Evolutionary conservation across 208 protist species (phyloP), one percentile per base, ranked within the genome.

Genomic region (Leishmania tarentolae): DNA sequence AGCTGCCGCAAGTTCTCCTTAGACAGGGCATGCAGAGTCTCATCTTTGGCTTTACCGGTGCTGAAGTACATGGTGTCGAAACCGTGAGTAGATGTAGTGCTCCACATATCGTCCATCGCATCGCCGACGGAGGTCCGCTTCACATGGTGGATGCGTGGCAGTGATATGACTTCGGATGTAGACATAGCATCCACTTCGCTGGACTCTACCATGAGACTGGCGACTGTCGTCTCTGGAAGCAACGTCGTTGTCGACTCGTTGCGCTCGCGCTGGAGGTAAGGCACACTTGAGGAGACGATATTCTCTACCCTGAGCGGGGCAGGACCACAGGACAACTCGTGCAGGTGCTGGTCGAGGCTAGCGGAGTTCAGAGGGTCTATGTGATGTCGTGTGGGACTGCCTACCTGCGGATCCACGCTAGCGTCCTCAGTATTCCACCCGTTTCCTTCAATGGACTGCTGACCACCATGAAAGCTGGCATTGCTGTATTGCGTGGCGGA

Each of bases 21-120:
- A 63, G 84, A 91, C 40, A 93, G 83, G 1, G 78, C 83, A 65
- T 86, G 82, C 57, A 71, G 72, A 44, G 86, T 84, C 6, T 80
- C 70, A 31, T 84, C 74, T 2, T 21, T 52, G 50, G 37, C 24
- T 0, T 17, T 61, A 19, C 75, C 61, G 11, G 53, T 0, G 24
- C 46, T 19, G 70, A 66, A 35, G 42, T 84, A 70, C 37, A 52
- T 59, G 11, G 53, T 78, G 65, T 89, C 83, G 47, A 59, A 70
- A 37, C 78, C 83, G 59, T 80, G 78, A 21, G 90, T 93, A 19
- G 87, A 88, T 42, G 84, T 76, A 57, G 79, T 87, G 82, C 90
- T 93, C 88, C 90, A 93, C 61, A 89, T 79, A 47, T 93, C 90
- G 24, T 93, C 90, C 76, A 88, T 82, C n/a, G 68, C 37, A 13